These are phyloP conservation scores for Colletotrichum gigasporum DNA, from an alignment of 2,329 filamentous ascomycete species.

Conservation along the genomic window DNA sequence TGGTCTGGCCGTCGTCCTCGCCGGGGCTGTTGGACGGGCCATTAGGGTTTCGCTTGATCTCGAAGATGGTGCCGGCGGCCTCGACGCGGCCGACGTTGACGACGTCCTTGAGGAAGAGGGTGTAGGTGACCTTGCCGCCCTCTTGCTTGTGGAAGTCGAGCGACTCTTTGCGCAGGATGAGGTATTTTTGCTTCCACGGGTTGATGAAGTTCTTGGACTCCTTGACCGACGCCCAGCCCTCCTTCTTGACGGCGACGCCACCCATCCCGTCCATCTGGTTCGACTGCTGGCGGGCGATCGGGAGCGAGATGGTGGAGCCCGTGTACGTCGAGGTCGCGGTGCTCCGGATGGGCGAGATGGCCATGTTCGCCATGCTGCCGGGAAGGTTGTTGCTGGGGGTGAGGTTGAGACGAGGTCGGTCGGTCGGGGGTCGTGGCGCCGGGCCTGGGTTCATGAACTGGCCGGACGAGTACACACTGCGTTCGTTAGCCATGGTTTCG, in stretches of 20 bases:
- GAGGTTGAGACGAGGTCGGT: conserved; percentile 82
- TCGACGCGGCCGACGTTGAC: conserved; percentile 92
- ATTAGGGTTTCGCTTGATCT: conserved; percentile 82
- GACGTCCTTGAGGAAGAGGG: conserved; percentile 86
- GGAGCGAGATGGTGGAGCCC: conserved; percentile 77
- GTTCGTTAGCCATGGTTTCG: conserved; percentile 39
- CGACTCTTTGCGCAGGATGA: conserved; percentile 91
- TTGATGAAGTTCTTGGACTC: conserved; percentile 89
- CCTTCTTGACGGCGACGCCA: conserved; percentile 79
- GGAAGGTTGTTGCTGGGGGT: conserved; percentile 79
- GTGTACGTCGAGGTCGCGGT: conserved; percentile 74
- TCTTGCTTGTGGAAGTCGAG: conserved; percentile 95
- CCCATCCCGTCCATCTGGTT: conserved; percentile 71
- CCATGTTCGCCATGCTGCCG: conserved; percentile 83
- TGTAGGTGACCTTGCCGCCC: conserved; percentile 86
- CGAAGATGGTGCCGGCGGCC: conserved; percentile 89
- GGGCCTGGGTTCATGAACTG: conserved; percentile 98
- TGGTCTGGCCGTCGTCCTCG: conserved; percentile 82
- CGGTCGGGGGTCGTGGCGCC: conserved; percentile 87
- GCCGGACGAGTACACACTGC: conserved; percentile 66
- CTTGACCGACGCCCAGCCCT: conserved; percentile 87
- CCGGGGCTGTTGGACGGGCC: conserved; percentile 76
- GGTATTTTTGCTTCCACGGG: conserved; percentile 88
- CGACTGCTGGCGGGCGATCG: conserved; percentile 70
- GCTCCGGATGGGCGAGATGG: conserved; percentile 75